Evolutionary conservation across 1,284 basidiomycete species (phyloP), one percentile per base, ranked within the genome.

Genomic region (Trametes sp.): DNA sequence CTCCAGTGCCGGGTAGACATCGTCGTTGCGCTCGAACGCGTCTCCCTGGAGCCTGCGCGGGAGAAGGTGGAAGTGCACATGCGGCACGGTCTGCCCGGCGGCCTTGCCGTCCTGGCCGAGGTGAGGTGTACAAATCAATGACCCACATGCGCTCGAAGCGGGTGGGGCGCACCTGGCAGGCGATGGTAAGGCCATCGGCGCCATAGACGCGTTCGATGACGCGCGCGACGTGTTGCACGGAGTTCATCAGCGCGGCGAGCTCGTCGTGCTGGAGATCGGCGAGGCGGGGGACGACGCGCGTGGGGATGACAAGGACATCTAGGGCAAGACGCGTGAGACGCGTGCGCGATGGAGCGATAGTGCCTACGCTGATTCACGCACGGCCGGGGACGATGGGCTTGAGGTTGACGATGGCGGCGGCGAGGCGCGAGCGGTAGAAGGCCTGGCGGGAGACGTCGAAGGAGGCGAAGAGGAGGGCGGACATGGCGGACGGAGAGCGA

Each of bases 341-440:
- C 7, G 11, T 1, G 6, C 11, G 13, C 23, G 9, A 31, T 21
- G 29, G 7, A 16, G 33, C 29, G 16, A n/a, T n/a, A n/a, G n/a
- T n/a, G n/a, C n/a, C n/a, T n/a, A n/a, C n/a, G n/a, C n/a, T n/a
- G n/a, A n/a, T n/a, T n/a, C n/a, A 84, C 94, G 78, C 75, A 96
- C 95, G 95, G 48, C 95, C 95, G 24, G 94, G 94, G 11, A 97
- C 88, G 66, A 98, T 88, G 1, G 96, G 95, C 72, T 95, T 97
- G 65, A 97, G 85, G 75, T 98, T 98, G 50, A 97, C 95, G 68
- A 97, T 90, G 4, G 92, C 95, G 73, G 87, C 90, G 0, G 90
- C 87, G 14, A 90, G 80, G 0, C 86, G 69, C 1, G 87, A 85
- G 44, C 86, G 84, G 73, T 90, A 92, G 78, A 98, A 97, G 0